phyloP scores from a whole-genome alignment of 1,139 yeast species.

The Komagataea norvegica region DNA sequence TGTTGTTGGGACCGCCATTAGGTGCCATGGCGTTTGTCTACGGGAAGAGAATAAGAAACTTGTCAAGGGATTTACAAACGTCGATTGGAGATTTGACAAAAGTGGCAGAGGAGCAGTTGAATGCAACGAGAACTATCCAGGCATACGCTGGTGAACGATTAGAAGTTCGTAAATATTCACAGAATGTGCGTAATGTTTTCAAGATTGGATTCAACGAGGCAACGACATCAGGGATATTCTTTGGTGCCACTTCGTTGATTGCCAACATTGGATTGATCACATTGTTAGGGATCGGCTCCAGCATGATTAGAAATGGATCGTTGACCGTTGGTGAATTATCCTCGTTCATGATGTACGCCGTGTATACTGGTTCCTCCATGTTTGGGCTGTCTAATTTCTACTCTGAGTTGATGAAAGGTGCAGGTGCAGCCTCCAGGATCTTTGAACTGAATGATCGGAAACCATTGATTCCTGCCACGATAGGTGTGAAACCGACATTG shows the following conservation, averaged over 20 bases:
- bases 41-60: conserved; percentile 71
- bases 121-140: conserved; percentile 82
- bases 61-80: conserved; percentile 76
- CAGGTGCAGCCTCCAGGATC: conserved; percentile 92
- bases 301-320: conserved; percentile 65
- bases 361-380: conserved; percentile 87
- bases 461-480: conserved; percentile 64
- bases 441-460: conserved; percentile 81
- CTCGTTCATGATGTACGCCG: conserved; percentile 93
- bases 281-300: conserved; percentile 74
- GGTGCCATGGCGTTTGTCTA: conserved; percentile 73
- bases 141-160: conserved; percentile 79
- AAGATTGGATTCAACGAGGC: conserved; percentile 80
- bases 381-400: conserved; percentile 89
- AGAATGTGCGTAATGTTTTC: conserved; percentile 71
- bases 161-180: conserved; percentile 58
- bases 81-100: conserved; percentile 84
- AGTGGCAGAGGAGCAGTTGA: conserved; percentile 90
- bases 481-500: conserved; percentile 38
- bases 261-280: conserved; percentile 80
- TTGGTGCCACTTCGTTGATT: conserved; percentile 74
- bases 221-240: conserved; percentile 67
- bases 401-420: conserved; percentile 93
- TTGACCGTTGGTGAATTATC: conserved; percentile 86
- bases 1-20: conserved; percentile 80